phyloP scores from a whole-genome alignment of 2,329 filamentous ascomycete genomes.

The Cytospora mali region DNA sequence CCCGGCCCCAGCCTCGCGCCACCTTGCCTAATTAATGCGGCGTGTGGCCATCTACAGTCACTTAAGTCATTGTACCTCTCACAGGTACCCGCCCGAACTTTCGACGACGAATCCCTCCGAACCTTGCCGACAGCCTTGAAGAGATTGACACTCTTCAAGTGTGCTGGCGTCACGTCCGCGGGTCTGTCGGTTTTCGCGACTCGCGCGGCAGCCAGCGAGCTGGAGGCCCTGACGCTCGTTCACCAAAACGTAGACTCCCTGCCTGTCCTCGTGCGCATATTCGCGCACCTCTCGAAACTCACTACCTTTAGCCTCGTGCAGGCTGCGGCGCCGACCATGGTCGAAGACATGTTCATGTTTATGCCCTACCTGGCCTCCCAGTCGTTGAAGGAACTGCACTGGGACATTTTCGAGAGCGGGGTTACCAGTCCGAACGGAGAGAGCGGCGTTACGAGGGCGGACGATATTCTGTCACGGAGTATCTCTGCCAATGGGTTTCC shows the following conservation, averaged over 20 bases:
- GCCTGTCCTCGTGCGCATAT: slow-evolving; percentile 59
- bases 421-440: slow-evolving; percentile 40
- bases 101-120: slow-evolving; percentile 59
- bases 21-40: slow-evolving; percentile 53
- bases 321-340: slow-evolving; percentile 55
- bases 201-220: slow-evolving; percentile 46
- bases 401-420: slow-evolving; percentile 59
- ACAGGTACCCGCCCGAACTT: slow-evolving; percentile 56
- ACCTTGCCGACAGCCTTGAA: slow-evolving; percentile 54
- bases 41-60: slow-evolving; percentile 53
- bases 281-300: slow-evolving; percentile 56
- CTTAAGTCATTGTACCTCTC: slow-evolving; percentile 64
- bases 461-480: slow-evolving; percentile 64
- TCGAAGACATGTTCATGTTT: slow-evolving; percentile 60
- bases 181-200: slow-evolving; percentile 62
- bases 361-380: slow-evolving; percentile 65
- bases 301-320: slow-evolving; percentile 58
- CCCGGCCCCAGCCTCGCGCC: slow-evolving; percentile 58
- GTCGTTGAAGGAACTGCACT: slow-evolving; percentile 59
- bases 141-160: slow-evolving; percentile 57
- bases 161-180: slow-evolving; percentile 57
- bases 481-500: slow-evolving; percentile 67
- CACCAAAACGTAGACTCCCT: slow-evolving; percentile 60
- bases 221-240: slow-evolving; percentile 56
- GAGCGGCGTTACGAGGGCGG: slow-evolving; percentile 48